Evolutionary conservation across 768 basidiomycete species (phyloP), one percentile per base, ranked within the genome.

Genomic region (Erythrobasidium yunnanense): DNA sequence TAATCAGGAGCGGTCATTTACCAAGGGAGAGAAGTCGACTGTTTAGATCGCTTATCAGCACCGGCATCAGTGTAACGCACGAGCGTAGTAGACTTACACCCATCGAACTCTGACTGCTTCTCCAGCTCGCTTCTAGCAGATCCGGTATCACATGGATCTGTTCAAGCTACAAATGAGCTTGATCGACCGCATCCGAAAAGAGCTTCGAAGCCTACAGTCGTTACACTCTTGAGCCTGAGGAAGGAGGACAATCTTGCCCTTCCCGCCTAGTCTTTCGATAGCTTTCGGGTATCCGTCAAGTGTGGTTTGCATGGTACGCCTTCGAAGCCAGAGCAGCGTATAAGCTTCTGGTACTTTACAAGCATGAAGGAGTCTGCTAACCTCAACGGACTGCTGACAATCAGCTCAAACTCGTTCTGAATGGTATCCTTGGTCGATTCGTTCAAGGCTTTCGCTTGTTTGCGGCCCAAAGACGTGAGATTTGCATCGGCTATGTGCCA

Each of bases 221-320:
- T 71, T 72, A 29, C 71, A 71, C 51, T 77, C 76, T 50, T 76
- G 75, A 11, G 76, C 53, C 25, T 73, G 68, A 27, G 76, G 74
- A 1, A 75, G 52, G 27, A 77, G 35, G 51, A 77, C 67, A 5
- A 74, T 69, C 0, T 63, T 63, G n/a, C 46, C 34, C 30, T 51
- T 63, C 7, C 60, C 60, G 6, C 60, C 60, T 4, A 51, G 47
- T 30, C 60, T 49, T 51, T 63, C 60, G 29, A 63, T 51, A 23
- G 60, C 60, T 13, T 27, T 22, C 46, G 60, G 60, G 33, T 50
- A 63, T 25, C 46, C 60, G 4, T 49, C 60, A 17, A 63, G 60
- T 11, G 60, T 63, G 7, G 75, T 76, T 45, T 74, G 72, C 73
- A 76, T 74, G 0, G 76, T 71, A 25, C 76, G 70, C 7, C 71